Conservation (phyloP, 495 filamentous ascomycete genomes). For the Choiromyces venosus region DNA sequence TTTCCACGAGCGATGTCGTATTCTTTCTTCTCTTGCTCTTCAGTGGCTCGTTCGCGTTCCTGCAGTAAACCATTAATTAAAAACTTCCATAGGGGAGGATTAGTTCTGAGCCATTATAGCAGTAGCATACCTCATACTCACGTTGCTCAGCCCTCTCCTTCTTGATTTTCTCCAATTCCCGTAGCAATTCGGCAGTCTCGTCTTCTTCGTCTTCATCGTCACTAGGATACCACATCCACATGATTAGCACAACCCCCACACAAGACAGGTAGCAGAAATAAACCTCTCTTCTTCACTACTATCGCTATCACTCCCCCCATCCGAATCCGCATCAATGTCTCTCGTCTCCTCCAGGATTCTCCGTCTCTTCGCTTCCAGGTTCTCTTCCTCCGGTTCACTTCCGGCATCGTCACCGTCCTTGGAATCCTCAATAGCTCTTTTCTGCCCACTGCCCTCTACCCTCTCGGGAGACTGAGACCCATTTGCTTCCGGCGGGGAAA, state of each 20-base stretch:
- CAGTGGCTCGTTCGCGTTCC: slow-evolving; percentile 68
- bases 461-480: slow-evolving; percentile 13
- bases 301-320: slow-evolving; percentile 58
- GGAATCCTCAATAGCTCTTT: slow-evolving; percentile 60
- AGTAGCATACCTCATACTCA: slow-evolving; percentile 63
- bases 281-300: slow-evolving; percentile 67
- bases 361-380: slow-evolving; percentile 75
- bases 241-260: neutral
- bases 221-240: slow-evolving; percentile 7
- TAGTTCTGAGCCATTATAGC: neutral
- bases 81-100: neutral
- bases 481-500: slow-evolving; percentile 30
- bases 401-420: slow-evolving; percentile 31
- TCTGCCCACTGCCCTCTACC: slow-evolving; percentile 45
- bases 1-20: slow-evolving; percentile 87
- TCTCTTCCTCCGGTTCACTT: slow-evolving; percentile 55
- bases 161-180: slow-evolving; percentile 92
- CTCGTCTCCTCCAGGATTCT: slow-evolving; percentile 81
- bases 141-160: slow-evolving; percentile 78
- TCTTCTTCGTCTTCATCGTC: slow-evolving; percentile 73
- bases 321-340: slow-evolving; percentile 86
- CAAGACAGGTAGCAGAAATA: slow-evolving; percentile 9
- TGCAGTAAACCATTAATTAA: slow-evolving; percentile 37
- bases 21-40: slow-evolving; percentile 77
- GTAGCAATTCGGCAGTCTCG: slow-evolving; percentile 80